These are phyloP conservation scores for Talaromyces sp. DNA, from an alignment of 2,329 filamentous ascomycete species.

Conservation along the genomic window DNA sequence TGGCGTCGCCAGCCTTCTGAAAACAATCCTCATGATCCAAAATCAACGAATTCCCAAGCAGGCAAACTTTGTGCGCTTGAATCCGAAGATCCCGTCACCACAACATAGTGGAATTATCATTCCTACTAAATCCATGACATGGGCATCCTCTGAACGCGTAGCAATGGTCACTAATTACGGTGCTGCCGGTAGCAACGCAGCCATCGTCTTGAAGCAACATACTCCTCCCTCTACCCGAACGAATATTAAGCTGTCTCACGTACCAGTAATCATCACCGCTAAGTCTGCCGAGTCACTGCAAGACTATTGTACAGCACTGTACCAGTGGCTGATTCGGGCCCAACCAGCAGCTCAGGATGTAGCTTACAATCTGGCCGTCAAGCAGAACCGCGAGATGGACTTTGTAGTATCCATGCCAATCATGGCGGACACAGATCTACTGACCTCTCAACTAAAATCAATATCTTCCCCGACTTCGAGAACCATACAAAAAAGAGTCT, in stretches of 20 bases:
- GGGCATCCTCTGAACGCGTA: not conserved
- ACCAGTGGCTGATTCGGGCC: not conserved
- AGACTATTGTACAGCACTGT: not conserved
- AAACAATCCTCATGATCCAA: conserved; percentile 35
- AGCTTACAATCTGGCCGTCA: not conserved
- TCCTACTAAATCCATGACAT: conserved; percentile 21
- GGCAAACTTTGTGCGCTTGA: conserved; percentile 29
- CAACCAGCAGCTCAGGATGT: not conserved
- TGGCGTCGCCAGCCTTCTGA: conserved; percentile 27
- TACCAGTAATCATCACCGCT: not conserved
- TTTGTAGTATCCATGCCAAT: not conserved
- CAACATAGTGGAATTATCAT: conserved; percentile 17
- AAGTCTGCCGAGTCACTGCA: not conserved
- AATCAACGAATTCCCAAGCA: conserved; percentile 29
- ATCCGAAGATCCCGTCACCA: conserved; percentile 17
- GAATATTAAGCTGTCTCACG: not conserved
- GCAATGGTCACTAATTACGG: not conserved
- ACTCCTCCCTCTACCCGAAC: not conserved
- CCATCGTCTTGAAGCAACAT: not conserved
- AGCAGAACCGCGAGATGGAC: not conserved
- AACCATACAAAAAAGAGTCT: not conserved
- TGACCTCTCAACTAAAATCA: not conserved
- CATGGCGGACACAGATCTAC: too few relatives aligned
- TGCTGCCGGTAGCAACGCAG: not conserved
- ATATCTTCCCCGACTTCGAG: not conserved